Evolutionary conservation across 495 filamentous ascomycete species (phyloP).

Genomic region (Lasiosphaeriaceae sp.): DNA sequence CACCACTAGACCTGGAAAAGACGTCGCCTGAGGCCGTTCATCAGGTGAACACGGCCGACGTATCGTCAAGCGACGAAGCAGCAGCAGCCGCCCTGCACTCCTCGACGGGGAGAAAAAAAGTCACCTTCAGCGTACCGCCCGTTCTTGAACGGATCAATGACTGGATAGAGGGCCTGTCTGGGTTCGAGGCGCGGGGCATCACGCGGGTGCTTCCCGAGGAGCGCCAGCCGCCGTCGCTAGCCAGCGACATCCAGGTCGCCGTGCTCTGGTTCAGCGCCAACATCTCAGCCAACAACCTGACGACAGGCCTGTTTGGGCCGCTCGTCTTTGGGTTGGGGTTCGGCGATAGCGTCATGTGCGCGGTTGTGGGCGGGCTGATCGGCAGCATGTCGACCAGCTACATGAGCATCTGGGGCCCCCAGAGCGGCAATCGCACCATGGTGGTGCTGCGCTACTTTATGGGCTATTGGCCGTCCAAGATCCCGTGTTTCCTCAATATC

Average conservation of each 20-base stretch:
- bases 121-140: background rate
- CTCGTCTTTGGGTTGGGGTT: slow-evolving; percentile 67
- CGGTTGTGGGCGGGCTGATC: slow-evolving; percentile 58
- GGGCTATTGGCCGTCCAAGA: slow-evolving; percentile 77
- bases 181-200: slow-evolving; percentile 66
- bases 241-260: slow-evolving; percentile 62
- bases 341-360: slow-evolving; percentile 59
- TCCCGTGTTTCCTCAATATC: slow-evolving; percentile 67
- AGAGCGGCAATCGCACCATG: slow-evolving; percentile 68
- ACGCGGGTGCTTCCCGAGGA: slow-evolving; percentile 61
- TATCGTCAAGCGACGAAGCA: too few species aligned
- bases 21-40: too few species aligned
- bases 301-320: slow-evolving; percentile 68
- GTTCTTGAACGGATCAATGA: slow-evolving; percentile 17
- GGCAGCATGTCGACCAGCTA: slow-evolving; percentile 60
- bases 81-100: too few species aligned
- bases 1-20: too few species aligned
- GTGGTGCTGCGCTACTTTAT: slow-evolving; percentile 69
- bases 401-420: slow-evolving; percentile 69
- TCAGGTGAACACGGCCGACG: too few species aligned
- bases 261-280: slow-evolving; percentile 75
- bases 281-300: slow-evolving; percentile 71
- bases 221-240: slow-evolving; percentile 53
- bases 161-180: slow-evolving; percentile 37
- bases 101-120: too few species aligned